phyloP scores from a whole-genome alignment of 2,329 filamentous ascomycete species.

The Alternaria metachromatica region DNA sequence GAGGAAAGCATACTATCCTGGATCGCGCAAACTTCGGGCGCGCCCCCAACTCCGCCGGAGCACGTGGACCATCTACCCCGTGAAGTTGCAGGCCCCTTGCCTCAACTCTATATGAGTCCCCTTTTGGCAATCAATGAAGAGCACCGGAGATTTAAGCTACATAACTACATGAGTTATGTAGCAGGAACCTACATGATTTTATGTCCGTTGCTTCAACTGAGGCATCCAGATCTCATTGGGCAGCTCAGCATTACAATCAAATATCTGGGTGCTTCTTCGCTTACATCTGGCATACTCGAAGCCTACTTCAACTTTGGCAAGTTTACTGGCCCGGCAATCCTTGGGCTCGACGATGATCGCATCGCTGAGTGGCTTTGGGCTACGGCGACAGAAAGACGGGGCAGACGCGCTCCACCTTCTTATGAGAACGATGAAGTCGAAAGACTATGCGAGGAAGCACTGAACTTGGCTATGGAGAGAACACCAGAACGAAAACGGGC shows the following conservation, averaged over 20 bases:
- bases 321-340: neutral
- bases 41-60: neutral
- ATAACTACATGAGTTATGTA: neutral
- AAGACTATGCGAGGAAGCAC: neutral
- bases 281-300: neutral
- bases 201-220: neutral
- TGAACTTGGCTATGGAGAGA: neutral
- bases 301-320: neutral
- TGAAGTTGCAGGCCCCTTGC: too few relatives aligned
- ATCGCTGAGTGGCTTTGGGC: neutral
- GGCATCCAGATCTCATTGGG: neutral
- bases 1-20: fast-evolving
- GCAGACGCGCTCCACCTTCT: fast-evolving
- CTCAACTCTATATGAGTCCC: too few relatives aligned
- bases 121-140: too few relatives aligned
- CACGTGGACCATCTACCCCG: neutral
- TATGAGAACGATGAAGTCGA: neutral
- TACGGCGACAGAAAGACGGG: neutral
- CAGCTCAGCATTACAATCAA: neutral
- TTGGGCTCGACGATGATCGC: neutral
- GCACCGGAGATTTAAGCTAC: too few relatives aligned
- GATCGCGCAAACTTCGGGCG: neutral
- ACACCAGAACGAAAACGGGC: fast-evolving
- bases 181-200: neutral
- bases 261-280: neutral